Evolutionary conservation across 306 rosid genomes (phyloP), one percentile per base, ranked within the genome.

Genomic region (Fagus sylvatica): DNA sequence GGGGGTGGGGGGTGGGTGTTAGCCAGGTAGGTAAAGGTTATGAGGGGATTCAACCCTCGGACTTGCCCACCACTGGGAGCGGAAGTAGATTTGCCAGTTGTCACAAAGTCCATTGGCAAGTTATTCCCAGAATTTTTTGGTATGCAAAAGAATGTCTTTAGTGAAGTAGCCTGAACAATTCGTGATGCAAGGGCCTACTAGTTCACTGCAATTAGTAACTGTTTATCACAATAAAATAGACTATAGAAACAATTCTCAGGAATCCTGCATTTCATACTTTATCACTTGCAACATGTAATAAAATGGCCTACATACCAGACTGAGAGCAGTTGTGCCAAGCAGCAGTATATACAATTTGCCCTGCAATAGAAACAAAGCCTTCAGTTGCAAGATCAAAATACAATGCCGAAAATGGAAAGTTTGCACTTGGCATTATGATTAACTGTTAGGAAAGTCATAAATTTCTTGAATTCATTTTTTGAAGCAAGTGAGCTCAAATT

Each of bases 241-340:
- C 65, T 4, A 32, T 76, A 37, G 41, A 49, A 42, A 11, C 46
- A 79, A 60, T 79, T 66, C 70, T 43, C 74, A 76, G 11, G 53
- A 82, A 67, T 39, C 33, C 16, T 55, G 43, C 49, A 56, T 39
- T 75, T 64, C 60, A 69, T 72, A 49, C 69, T 30, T 28, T 40
- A 32, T 41, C 22, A 42, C 32, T 46, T 11, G 62, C 30, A 5
- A 54, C 30, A 54, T 54, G 39, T 39, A 72, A 65, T 51, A 30
- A 61, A 46, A 76, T 67, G 53, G 36, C 73, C 42, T n/a, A 75
- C 89, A 62, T 80, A 93, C 98, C 98, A 95, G 90, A 88, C 97
- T 95, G 77, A 95, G 96, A 53, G 99, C 98, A 41, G 99, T 95
- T 64, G 98, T 91, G 79, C 99, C 97, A 68, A 95, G 94, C 73